These are phyloP conservation scores for Eimeria brunetti DNA, from an alignment of 169 alveolate species.

Conservation along the genomic window DNA sequence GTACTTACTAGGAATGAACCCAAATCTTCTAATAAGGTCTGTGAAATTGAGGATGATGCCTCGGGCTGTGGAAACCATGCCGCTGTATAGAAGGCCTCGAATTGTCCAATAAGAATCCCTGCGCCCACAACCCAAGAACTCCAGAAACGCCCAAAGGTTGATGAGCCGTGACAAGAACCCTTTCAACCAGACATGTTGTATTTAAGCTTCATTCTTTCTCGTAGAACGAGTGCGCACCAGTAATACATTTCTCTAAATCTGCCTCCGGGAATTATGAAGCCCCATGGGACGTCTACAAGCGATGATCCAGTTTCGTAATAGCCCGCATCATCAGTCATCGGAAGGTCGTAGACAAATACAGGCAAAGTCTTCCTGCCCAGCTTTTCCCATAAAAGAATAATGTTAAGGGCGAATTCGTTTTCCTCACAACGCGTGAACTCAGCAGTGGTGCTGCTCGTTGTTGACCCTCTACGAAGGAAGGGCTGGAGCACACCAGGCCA, in stretches of 20 bases:
- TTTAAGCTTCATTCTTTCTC: background rate
- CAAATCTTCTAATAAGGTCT: constrained; percentile 66
- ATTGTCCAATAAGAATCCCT: constrained; percentile 81
- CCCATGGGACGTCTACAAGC: constrained; percentile 22
- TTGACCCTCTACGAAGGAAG: background rate
- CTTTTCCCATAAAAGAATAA: background rate
- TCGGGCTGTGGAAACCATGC: constrained; percentile 80
- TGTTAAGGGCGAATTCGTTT: background rate
- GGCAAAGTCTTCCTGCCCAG: constrained; percentile 23
- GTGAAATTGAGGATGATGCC: constrained; percentile 78
- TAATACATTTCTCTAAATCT: constrained; percentile 82
- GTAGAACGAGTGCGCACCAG: constrained; percentile 69
- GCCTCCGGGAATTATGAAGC: constrained; percentile 84
- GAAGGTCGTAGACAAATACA: background rate
- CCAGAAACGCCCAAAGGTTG: background rate
- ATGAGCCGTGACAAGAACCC: background rate
- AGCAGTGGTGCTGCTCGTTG: background rate
- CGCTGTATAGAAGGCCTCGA: constrained; percentile 81
- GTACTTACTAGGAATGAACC: constrained; percentile 80
- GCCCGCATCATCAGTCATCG: background rate
- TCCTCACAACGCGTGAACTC: background rate
- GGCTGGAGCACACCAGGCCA: background rate
- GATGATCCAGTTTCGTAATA: constrained; percentile 11
- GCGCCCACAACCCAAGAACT: background rate
- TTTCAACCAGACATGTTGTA: background rate